Percentiles rank a stretch among this genome's conserved stretches.
Evolutionary conservation across 2,329 filamentous ascomycete species (phyloP).

Genomic region (Elsinoe necatrix): DNA sequence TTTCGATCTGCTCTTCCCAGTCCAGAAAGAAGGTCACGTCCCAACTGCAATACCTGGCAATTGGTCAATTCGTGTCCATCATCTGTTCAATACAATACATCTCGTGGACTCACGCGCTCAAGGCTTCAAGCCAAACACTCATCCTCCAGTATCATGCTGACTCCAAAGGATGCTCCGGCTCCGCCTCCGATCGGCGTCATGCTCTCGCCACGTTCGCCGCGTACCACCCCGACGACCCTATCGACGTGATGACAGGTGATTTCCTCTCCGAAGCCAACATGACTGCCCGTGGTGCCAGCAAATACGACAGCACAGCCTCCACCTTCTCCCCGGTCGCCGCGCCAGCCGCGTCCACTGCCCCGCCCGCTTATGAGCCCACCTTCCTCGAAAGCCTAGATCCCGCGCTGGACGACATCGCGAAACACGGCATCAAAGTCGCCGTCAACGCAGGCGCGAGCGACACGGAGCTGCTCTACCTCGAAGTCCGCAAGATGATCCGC

Average conservation of each 20-base stretch:
- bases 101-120: no score
- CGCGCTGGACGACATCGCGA: constrained; percentile 37
- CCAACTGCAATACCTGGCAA: no score
- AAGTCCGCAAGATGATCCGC: constrained; percentile 32
- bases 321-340: constrained; percentile 3
- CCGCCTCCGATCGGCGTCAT: constrained; percentile 10
- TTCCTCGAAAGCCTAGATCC: constrained; percentile 42
- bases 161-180: not conserved
- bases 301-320: constrained; percentile 21
- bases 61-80: no score
- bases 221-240: constrained; percentile 16
- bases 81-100: no score
- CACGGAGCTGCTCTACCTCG: constrained; percentile 44
- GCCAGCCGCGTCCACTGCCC: not conserved
- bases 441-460: constrained; percentile 51
- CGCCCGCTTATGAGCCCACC: constrained; percentile 31
- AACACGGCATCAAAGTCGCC: constrained; percentile 46
- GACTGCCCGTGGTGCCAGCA: constrained; percentile 25
- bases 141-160: not conserved
- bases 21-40: no score
- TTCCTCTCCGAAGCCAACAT: constrained; percentile 39
- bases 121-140: no score
- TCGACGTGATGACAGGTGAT: constrained; percentile 48
- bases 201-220: constrained; percentile 8
- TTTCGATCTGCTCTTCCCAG: no score